Evolutionary conservation across 257 asterid genomes (phyloP).

Genomic region (Echium plantagineum): DNA sequence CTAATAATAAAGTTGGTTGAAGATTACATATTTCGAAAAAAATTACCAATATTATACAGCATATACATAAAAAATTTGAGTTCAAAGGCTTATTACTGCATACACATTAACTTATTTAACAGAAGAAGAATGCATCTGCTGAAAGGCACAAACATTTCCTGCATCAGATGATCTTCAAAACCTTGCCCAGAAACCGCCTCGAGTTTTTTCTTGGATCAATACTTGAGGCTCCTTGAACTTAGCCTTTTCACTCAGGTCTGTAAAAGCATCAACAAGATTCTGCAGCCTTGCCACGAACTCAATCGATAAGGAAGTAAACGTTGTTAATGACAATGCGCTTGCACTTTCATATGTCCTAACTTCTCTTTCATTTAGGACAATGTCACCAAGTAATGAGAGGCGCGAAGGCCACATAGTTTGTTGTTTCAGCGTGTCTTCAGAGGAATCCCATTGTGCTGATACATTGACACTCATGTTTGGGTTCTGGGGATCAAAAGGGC

Average conservation of each 20-base stretch:
- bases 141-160: constrained; percentile 11
- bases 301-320: constrained; percentile 68
- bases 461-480: constrained; percentile 28
- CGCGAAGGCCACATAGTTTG: constrained; percentile 92
- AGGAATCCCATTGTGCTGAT: constrained; percentile 62
- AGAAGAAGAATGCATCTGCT: neutral
- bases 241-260: constrained; percentile 68
- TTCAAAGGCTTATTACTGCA: neutral
- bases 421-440: constrained; percentile 46
- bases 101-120: neutral
- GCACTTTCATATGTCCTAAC: constrained; percentile 84
- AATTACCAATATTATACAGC: too few species aligned
- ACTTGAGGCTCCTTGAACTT: constrained; percentile 44
- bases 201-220: constrained; percentile 15
- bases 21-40: too few species aligned
- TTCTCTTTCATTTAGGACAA: constrained; percentile 63
- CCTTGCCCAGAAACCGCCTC: constrained; percentile 29
- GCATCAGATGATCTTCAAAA: constrained; percentile 25
- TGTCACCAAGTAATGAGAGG: constrained; percentile 67
- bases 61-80: too few species aligned
- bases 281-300: constrained; percentile 95
- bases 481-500: constrained; percentile 26
- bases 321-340: constrained; percentile 75
- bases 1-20: neutral
- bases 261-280: constrained; percentile 60